Percentiles rank a stretch among this genome's conserved stretches.
These are phyloP conservation scores for Canna indica DNA, from an alignment of 176 grass and related monocot species.

Conservation along the genomic window DNA sequence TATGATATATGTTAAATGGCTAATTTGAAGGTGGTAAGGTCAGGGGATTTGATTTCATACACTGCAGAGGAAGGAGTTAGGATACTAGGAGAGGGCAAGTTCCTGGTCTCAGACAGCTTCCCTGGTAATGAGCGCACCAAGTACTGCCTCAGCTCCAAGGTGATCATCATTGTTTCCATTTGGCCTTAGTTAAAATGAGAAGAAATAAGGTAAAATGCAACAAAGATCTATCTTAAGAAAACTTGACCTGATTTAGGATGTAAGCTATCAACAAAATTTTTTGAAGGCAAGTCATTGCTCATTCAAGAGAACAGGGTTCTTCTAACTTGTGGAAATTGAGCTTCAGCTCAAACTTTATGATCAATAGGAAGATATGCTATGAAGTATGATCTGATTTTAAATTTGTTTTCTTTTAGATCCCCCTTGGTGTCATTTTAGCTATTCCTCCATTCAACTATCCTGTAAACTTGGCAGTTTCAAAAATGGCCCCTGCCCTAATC, in stretches of 20 bases:
- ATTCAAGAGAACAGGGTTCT: not conserved
- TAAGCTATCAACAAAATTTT: not conserved
- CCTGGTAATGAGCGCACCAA: conserved; percentile 92
- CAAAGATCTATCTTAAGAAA: not conserved
- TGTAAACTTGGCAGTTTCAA: conserved; percentile 91
- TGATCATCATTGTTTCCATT: conserved; percentile 14
- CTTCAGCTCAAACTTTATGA: not conserved
- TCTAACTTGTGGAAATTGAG: too few relatives aligned
- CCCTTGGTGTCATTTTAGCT: conserved; percentile 92
- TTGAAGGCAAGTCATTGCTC: not conserved
- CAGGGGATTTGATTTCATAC: conserved; percentile 84
- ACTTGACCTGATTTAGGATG: not conserved
- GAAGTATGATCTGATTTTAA: not conserved
- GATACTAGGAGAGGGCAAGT: conserved; percentile 80
- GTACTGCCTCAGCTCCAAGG: conserved; percentile 94
- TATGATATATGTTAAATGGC: not conserved
- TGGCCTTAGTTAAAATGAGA: too few relatives aligned
- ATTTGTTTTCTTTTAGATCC: conserved; percentile 48
- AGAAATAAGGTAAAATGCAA: too few relatives aligned
- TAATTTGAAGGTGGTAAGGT: conserved; percentile 66
- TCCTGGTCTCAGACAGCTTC: conserved; percentile 95
- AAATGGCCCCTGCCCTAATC: conserved; percentile 91
- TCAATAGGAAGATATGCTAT: too few relatives aligned
- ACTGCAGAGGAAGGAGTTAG: conserved; percentile 95
- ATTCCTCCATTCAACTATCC: conserved; percentile 99